phyloP scores from a whole-genome alignment of 306 rosid species.

The Dalbergia cultrata region DNA sequence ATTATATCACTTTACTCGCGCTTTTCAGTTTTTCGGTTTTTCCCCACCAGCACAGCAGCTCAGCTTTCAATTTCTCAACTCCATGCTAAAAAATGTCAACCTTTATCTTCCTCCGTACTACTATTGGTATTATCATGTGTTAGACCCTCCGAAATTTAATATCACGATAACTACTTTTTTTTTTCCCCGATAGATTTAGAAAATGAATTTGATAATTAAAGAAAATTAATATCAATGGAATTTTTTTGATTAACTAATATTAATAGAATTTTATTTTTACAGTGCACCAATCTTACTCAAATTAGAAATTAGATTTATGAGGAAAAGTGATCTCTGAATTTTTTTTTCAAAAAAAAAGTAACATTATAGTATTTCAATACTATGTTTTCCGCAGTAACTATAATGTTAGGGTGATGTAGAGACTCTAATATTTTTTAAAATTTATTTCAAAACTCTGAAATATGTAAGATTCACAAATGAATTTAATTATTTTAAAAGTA shows the following conservation, averaged over 20 bases:
- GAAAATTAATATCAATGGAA: no score
- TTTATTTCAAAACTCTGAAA: background rate
- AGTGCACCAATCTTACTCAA: no score
- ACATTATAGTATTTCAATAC: no score
- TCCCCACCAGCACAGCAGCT: background rate
- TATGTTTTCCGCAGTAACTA: no score
- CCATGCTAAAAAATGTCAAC: background rate
- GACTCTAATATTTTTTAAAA: background rate
- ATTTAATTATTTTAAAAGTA: background rate
- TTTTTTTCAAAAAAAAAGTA: no score
- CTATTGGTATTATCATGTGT: background rate
- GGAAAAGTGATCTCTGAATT: no score
- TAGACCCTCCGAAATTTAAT: background rate
- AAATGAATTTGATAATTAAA: no score
- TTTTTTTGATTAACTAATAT: no score
- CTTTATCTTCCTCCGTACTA: background rate
- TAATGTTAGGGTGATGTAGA: background rate
- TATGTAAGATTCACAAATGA: background rate
- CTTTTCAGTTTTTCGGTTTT: slow-evolving; percentile 24
- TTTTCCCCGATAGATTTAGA: background rate
- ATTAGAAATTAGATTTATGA: no score
- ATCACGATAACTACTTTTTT: background rate
- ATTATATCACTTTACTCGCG: background rate
- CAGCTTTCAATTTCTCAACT: slow-evolving; percentile 23
- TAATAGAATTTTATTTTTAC: no score